These are phyloP conservation scores for Penicillium sp. DNA, from an alignment of 2,329 filamentous ascomycete genomes.

Conservation along the genomic window DNA sequence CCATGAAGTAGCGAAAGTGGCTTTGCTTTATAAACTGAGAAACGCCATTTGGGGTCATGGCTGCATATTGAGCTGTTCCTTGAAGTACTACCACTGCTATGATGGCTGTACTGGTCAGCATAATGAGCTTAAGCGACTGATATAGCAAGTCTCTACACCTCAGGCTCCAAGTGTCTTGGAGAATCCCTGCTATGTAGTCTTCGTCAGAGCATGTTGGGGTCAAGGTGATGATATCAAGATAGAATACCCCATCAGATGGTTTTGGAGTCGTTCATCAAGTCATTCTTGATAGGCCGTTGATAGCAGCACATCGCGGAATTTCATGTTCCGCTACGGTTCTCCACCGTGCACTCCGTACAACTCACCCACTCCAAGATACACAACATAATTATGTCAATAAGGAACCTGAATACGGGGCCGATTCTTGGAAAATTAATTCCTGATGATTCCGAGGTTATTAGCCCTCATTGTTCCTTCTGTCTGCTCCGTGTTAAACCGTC, in stretches of 20 bases:
- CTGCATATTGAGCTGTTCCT: neutral
- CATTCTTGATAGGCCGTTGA: constrained; percentile 4
- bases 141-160: neutral
- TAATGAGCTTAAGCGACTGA: neutral
- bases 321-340: neutral
- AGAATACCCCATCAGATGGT: neutral
- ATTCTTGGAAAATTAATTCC: neutral
- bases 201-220: neutral
- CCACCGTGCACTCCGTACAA: neutral
- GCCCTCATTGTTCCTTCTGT: neutral
- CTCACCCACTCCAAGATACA: neutral
- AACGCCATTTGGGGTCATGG: neutral
- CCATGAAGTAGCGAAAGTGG: neutral
- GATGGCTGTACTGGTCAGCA: neutral
- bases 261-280: neutral
- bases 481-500: neutral
- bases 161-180: neutral
- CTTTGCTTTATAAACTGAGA: neutral
- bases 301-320: neutral
- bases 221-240: neutral
- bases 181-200: neutral
- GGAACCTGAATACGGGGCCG: neutral
- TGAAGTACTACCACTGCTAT: neutral
- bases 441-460: neutral
- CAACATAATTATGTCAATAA: neutral